phyloP scores from a whole-genome alignment of 2,329 filamentous ascomycete species.

The Pestalotiopsis fici region DNA sequence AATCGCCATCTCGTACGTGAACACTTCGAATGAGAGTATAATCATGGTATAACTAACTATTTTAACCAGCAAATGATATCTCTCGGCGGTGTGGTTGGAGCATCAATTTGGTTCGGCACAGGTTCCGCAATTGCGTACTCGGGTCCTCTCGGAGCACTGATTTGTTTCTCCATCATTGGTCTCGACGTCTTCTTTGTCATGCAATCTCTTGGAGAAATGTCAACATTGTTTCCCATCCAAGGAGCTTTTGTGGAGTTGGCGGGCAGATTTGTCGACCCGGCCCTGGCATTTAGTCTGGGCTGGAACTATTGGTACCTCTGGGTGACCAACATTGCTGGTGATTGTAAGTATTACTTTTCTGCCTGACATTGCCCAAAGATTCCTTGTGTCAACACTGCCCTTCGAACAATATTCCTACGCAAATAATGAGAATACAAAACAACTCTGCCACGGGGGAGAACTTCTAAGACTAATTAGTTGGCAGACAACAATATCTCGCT shows the following conservation, averaged over 20 bases:
- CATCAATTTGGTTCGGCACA: slow-evolving; percentile 28
- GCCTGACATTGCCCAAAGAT: too few relatives aligned
- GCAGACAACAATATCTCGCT: slow-evolving; percentile 43
- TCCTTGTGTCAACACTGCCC: too few relatives aligned
- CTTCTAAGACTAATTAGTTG: not conserved
- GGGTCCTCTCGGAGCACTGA: slow-evolving; percentile 30
- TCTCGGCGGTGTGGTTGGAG: slow-evolving; percentile 27
- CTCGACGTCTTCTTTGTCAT: slow-evolving; percentile 39
- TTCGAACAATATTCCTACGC: slow-evolving; percentile 27
- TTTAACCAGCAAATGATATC: slow-evolving; percentile 25
- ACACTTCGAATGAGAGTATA: not conserved
- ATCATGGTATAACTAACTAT: not conserved
- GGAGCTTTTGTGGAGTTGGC: slow-evolving; percentile 53
- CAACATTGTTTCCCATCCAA: slow-evolving; percentile 53
- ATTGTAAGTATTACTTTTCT: not conserved
- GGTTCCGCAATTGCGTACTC: slow-evolving; percentile 29
- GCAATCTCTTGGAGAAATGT: slow-evolving; percentile 58
- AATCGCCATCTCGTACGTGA: slow-evolving; percentile 25
- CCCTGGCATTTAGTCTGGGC: slow-evolving; percentile 46
- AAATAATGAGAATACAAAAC: slow-evolving; percentile 1
- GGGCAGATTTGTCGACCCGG: slow-evolving; percentile 50
- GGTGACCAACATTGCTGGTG: slow-evolving; percentile 38
- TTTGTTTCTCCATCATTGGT: slow-evolving; percentile 32
- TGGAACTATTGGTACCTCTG: slow-evolving; percentile 52
- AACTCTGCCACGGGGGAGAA: too few relatives aligned